Base-by-base conservation (phyloP, 2,329 filamentous ascomycete genomes). In the Bisporella sp. region DNA sequence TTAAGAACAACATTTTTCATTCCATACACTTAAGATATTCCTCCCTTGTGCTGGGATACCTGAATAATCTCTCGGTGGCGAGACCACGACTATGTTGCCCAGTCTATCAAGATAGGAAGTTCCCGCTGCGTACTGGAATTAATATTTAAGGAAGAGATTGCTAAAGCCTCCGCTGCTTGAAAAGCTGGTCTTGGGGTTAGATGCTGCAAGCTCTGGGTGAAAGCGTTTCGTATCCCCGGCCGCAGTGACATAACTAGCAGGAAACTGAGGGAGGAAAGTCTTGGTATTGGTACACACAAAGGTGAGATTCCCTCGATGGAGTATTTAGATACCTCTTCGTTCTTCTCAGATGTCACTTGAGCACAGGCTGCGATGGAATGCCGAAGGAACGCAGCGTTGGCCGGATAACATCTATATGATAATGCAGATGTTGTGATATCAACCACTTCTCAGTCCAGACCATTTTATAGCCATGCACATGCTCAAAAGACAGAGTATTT, bases 291-390 rank as follows among this genome's bases (percentile, higher is more conserved):
- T n/a, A 63, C 54, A 37, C 61, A 63, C 5, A 55, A 43, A 5
- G 56, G 54, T 3, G 59, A 61, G 1, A 56, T 54, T 21, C 21
- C 21, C 21, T 21, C 3, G 21, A 3, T 21, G 21, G 21, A 21
- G 21, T 21, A 21, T 21, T 21, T 21, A 21, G 21, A 21, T 21
- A 21, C 21, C 21, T 21, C 21, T 21, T 21, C 21, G 3, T 3
- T 21, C 21, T 21, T 21, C 21, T 3, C 21, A 3, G 21, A 21
- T 3, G 48, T 48, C 12, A 41, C 48, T 8, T 54, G 45, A 29
- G 96, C 63, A 90, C 93, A 72, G 89, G 96, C 71, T 13, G 35
- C 30, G n/a, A n/a, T 9, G 57, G 69, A n/a, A n/a, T 37, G 58
- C 37, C 72, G 71, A 62, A 78, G 76, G 68, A 82, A 82, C 0